A percentile compares a stretch with the other conserved stretches of the same genome.
Conservation (phyloP, 1,284 basidiomycete species). For the Takashimella koratensis region DNA sequence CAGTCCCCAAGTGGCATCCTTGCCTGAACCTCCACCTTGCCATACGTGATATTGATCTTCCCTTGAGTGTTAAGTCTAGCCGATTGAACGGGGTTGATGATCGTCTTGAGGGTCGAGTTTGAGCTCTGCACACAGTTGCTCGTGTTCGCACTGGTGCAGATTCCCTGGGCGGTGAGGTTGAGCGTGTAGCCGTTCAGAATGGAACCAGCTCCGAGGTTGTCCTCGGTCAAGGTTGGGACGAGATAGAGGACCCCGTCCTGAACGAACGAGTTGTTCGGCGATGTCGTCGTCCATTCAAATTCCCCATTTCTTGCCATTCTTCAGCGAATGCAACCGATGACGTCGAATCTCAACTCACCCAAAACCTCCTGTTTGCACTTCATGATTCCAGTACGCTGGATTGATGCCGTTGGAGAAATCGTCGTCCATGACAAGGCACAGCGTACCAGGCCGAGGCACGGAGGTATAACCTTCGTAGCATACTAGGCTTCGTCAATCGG, state of each 20-base stretch:
- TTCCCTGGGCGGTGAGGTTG: constrained; percentile 66
- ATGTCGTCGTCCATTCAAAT: constrained; percentile 77
- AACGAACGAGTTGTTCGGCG: constrained; percentile 70
- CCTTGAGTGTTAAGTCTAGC: constrained; percentile 68
- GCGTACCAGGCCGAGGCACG: not conserved
- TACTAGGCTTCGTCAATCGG: constrained; percentile 23
- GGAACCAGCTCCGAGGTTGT: constrained; percentile 59
- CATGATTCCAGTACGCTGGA: constrained; percentile 60
- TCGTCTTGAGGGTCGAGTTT: constrained; percentile 39
- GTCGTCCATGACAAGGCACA: constrained; percentile 56
- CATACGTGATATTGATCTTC: constrained; percentile 67
- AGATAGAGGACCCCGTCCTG: constrained; percentile 70
- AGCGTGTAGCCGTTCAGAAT: constrained; percentile 67
- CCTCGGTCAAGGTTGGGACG: constrained; percentile 74
- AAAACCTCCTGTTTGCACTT: constrained; percentile 75
- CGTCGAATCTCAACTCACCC: constrained; percentile 53
- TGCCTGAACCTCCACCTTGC: constrained; percentile 71
- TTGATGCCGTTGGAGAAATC: constrained; percentile 64
- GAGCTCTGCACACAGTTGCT: constrained; percentile 51
- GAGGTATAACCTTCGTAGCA: not conserved
- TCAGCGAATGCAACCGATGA: not conserved
- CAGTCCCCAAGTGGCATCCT: constrained; percentile 68
- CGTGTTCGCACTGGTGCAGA: constrained; percentile 58
- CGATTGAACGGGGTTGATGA: constrained; percentile 72
- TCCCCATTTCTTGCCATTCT: constrained; percentile 62